Evolutionary conservation across 1,139 yeast species (phyloP).

Genomic region (Lodderomyces pseudojiufengensis): DNA sequence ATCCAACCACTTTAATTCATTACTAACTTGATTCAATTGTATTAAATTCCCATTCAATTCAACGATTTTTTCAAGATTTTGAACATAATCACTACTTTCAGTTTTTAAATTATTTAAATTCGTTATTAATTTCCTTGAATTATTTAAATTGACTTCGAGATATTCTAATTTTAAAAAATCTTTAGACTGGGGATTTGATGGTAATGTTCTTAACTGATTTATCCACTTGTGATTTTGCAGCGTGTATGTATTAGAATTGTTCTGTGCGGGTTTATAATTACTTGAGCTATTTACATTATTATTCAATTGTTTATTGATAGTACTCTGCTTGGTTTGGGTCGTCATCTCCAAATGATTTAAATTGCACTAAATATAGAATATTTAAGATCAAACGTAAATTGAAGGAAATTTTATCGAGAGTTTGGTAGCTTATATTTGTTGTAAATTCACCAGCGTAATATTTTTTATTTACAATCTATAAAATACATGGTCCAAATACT

Average conservation of each 20-base stretch:
- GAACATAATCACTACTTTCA: conserved; percentile 19
- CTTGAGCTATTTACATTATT: not conserved
- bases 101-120: conserved; percentile 27
- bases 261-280: too few relatives aligned
- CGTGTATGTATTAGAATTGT: too few relatives aligned
- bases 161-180: conserved; percentile 42
- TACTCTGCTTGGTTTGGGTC: too few relatives aligned
- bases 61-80: conserved; percentile 9
- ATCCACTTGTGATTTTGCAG: conserved; percentile 34
- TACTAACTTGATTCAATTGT: conserved; percentile 23
- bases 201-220: conserved; percentile 34
- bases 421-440: too few relatives aligned
- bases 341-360: too few relatives aligned
- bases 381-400: too few relatives aligned
- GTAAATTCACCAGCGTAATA: too few relatives aligned
- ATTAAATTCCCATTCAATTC: conserved; percentile 27
- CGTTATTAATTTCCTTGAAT: conserved; percentile 37
- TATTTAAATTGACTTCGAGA: conserved; percentile 43
- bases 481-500: too few relatives aligned
- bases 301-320: too few relatives aligned
- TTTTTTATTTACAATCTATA: conserved; percentile 4
- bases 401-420: too few relatives aligned
- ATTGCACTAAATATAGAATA: too few relatives aligned
- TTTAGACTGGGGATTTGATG: conserved; percentile 35
- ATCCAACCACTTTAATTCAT: conserved; percentile 30